Evolutionary conservation across 176 grass and related monocot genomes (phyloP).

Genomic region (Juncus effusus): DNA sequence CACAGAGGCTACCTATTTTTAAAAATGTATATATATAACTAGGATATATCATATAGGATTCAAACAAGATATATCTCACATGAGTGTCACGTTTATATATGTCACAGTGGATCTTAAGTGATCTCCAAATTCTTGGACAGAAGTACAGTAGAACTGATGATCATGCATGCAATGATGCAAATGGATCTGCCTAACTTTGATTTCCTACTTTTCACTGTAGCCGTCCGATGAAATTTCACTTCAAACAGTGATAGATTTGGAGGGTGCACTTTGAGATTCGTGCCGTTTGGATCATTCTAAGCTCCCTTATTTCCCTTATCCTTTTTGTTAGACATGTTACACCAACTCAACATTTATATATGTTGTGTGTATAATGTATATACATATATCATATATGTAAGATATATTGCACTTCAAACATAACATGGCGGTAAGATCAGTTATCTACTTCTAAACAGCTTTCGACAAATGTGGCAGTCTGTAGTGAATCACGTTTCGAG

Average conservation of each 20-base stretch:
- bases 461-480: too few relatives aligned
- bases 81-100: background rate
- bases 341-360: too few relatives aligned
- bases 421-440: too few relatives aligned
- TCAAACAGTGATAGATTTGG: constrained; percentile 2
- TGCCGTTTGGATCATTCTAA: constrained; percentile 17
- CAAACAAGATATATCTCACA: background rate
- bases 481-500: too few relatives aligned
- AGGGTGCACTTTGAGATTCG: constrained; percentile 26
- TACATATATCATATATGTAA: too few relatives aligned
- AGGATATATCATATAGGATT: background rate
- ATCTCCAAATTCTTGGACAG: constrained; percentile 18
- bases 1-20: background rate
- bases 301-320: too few relatives aligned
- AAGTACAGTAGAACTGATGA: constrained; percentile 7
- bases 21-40: too few relatives aligned
- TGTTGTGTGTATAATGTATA: too few relatives aligned
- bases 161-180: constrained; percentile 19
- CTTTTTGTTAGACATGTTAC: too few relatives aligned
- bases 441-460: too few relatives aligned
- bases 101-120: background rate
- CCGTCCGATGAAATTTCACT: constrained; percentile 25
- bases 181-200: background rate
- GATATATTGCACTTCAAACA: too few relatives aligned
- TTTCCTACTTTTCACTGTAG: constrained; percentile 20